Conservation (phyloP, 495 filamentous ascomycete genomes). For the Pseudoneurospora amorphoporcata region DNA sequence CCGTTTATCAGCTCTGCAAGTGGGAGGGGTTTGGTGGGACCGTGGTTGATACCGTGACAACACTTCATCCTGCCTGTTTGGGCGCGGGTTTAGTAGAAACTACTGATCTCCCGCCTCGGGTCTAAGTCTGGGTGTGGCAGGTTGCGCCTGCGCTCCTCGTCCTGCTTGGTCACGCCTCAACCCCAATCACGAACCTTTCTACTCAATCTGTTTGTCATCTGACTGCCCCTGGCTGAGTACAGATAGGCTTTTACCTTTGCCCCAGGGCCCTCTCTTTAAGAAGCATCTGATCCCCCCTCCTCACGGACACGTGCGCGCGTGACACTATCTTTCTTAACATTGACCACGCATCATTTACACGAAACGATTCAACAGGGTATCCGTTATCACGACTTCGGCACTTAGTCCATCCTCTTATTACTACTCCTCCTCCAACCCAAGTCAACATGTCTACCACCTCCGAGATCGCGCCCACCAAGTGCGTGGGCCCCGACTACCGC, state of each 20-base stretch:
- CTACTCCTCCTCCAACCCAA: background rate
- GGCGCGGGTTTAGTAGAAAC: background rate
- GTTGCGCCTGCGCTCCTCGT: background rate
- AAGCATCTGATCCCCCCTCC: background rate
- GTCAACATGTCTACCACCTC: conserved; percentile 1
- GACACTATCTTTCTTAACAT: background rate
- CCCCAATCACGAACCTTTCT: background rate
- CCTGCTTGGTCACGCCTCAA: background rate
- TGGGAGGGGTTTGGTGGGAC: background rate
- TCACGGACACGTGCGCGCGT: background rate
- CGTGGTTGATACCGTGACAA: background rate
- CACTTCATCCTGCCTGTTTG: background rate
- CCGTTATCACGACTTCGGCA: background rate
- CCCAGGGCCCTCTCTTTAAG: background rate
- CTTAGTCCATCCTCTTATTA: background rate
- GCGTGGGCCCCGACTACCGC: conserved; percentile 71
- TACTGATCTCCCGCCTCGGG: background rate
- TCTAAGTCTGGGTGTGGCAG: background rate
- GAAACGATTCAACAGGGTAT: background rate
- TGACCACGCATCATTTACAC: background rate
- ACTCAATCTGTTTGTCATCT: background rate
- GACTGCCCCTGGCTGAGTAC: background rate
- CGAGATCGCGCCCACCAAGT: conserved; percentile 49
- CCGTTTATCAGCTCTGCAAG: background rate
- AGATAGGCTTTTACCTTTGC: background rate